phyloP scores from a whole-genome alignment of 352 stramenopile species.

The Pythium aphanidermatum region DNA sequence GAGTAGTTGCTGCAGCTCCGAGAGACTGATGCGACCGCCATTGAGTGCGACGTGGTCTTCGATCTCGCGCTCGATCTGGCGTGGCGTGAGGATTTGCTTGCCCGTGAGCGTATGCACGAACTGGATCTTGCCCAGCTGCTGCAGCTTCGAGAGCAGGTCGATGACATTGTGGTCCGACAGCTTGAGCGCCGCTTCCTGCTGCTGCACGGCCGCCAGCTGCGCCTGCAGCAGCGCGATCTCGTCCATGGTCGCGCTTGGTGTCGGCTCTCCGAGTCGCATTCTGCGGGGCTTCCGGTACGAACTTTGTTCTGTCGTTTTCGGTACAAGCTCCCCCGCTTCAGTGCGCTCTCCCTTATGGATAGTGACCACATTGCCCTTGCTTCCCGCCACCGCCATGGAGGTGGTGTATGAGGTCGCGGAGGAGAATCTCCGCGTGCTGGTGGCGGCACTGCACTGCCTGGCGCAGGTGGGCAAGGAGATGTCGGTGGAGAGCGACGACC shows the following conservation, averaged over 20 bases:
- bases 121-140: conserved; percentile 67
- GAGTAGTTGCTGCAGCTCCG: conserved; percentile 55
- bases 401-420: conserved; percentile 64
- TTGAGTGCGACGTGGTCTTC: conserved; percentile 63
- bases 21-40: conserved; percentile 56
- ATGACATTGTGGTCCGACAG: conserved; percentile 82
- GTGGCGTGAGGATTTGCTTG: conserved; percentile 75
- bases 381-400: conserved; percentile 33
- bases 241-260: conserved; percentile 43
- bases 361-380: conserved; percentile 5
- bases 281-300: too few relatives aligned
- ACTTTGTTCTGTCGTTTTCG: background rate
- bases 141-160: conserved; percentile 71
- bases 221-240: conserved; percentile 78
- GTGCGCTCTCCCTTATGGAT: too few relatives aligned
- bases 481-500: conserved; percentile 60
- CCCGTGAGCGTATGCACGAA: conserved; percentile 75
- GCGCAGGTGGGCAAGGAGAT: conserved; percentile 77
- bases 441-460: conserved; percentile 74
- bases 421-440: conserved; percentile 72
- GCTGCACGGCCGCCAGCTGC: conserved; percentile 72
- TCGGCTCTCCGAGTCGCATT: too few relatives aligned
- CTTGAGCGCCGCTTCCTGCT: conserved; percentile 70
- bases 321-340: background rate
- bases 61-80: conserved; percentile 69